Evolutionary conservation across 768 basidiomycete genomes (phyloP), one percentile per base, ranked within the genome.

Genomic region (Mycena filopes): DNA sequence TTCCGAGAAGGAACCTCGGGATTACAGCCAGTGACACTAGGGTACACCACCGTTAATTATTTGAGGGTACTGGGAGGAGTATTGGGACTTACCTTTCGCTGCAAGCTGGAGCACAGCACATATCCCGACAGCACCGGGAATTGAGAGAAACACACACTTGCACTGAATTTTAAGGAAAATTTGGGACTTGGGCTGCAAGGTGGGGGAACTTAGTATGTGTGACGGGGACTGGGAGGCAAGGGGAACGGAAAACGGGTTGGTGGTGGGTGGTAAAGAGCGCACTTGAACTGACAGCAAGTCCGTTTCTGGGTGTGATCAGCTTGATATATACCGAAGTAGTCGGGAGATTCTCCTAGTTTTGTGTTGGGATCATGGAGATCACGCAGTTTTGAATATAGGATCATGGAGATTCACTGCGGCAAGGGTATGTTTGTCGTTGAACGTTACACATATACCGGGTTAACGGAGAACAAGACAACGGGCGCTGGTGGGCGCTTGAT

Each of bases 111-210:
- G 21, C 18, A 20, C 20, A 21, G 20, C 11, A 23, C 20, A 59
- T 59, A 59, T 59, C 57, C 57, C 57, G 57, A 41, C 23, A 50
- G 36, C 26, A 59, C 46, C 57, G 57, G 57, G 26, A 59, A 59
- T 49, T 59, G 38, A 20, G 38, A 38, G 40, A 59, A 59, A 10
- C 20, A 21, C 26, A 20, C 20, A 20, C n/a, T 23, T 26, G 3
- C 25, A 20, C 23, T 11, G 20, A 8, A 16, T 9, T 56, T 56
- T 41, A 15, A n/a, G 23, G 21, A 36, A 47, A 47, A 57, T 47
- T 40, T 20, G 10, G 38, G 38, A 36, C 4, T 33, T 36, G 18
- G 12, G 31, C 23, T 6, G 2, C 4, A 26, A 23, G 8, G 26
- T 10, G 31, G n/a, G 7, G 10, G 7, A 28, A 26, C 40, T 38